Base-by-base conservation (phyloP, 2,329 filamentous ascomycete species). In the Stenocarpella maydis region DNA sequence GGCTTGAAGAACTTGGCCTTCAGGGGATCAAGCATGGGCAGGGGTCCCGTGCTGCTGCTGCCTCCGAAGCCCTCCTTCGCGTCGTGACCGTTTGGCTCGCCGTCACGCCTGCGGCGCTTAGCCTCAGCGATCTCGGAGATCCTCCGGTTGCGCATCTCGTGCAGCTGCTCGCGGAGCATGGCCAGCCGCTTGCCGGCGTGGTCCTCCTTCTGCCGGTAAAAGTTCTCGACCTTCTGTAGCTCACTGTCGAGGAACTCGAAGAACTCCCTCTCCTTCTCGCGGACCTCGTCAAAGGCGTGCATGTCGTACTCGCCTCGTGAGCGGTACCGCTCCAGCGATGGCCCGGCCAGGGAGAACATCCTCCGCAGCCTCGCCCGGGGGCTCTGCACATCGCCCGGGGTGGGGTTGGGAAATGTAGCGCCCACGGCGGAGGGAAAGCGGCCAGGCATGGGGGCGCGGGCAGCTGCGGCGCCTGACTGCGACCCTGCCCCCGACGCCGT, bases 101-200 rank as follows among this genome's bases (percentile, higher is more conserved):
- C 72, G 14, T 77, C 75, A 72, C 80, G 78, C 69, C 76, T 82
- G 69, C 70, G 78, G 72, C 70, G 76, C 70, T 76, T 82, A 53
- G 80, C 76, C 53, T 82, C 81, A 71, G 86, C 80, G 69, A 94
- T 84, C 76, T 98, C 94, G 65, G 91, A 87, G 34, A 93, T 86
- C 26, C 95, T 90, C 17, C 92, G 88, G 77, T 97, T 94, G 53
- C 94, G 88, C 94, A 98, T 97, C 75, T 97, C 92, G 77, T 97
- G 95, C 39, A 99, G 85, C 78, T 99, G 96, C 64, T 94, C 89
- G 50, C 92, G 88, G 55, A 99, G 84, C 4, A 91, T 79, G 0
- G 84, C 82, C 28, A 98, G 82, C 2, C 95, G 88, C 67, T 90
- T 83, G 0, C 89, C 91, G 0, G 95, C 93, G 77, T 98, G 93